Evolutionary conservation across 2,329 filamentous ascomycete species (phyloP), one percentile per base, ranked within the genome.

Genomic region (Pseudocercospora eumusae): DNA sequence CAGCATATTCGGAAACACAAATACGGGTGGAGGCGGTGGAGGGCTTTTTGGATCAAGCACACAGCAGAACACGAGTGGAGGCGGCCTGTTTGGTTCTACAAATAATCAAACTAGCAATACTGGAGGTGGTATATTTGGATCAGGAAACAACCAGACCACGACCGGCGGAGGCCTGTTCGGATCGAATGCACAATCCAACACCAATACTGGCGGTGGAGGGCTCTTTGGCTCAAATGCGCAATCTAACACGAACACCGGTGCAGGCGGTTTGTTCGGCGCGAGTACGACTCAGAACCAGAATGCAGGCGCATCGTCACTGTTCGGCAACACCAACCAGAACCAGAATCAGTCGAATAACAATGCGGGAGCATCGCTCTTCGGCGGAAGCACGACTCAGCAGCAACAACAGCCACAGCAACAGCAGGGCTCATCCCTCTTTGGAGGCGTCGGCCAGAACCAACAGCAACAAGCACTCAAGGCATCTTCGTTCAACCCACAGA

Each of bases 201-300:
- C 57, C 57, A 73, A 64, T 70, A 65, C 56, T 21, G 71, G 59
- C 68, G 67, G 61, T 70, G 68, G 70, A 61, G 74, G 75, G 36
- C 64, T 79, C 15, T 79, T 78, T 55, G 72, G 72, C 25, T 65
- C 64, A 3, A 64, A 60, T 31, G 68, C 66, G 18, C 69, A 70
- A 40, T 66, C 69, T 40, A 64, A 75, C 28, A 52, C 58, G 56
- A 58, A 56, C 53, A 60, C 50, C 15, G 52, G 59, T 13, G 50
- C 59, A 13, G 28, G 20, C 21, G 55, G 64, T 10, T 59, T 71
- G 15, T 73, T 73, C 21, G 68, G 68, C 23, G 47, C 44, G 3
- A 61, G 56, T 42, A 54, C 56, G 25, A 59, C 45, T 28, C 61
- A 65, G 20, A 63, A 59, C 20, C 47, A 55, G 23, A 67, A 62